Conservation (phyloP, 2,329 filamentous ascomycete genomes). For the Didymella arachidicola region DNA sequence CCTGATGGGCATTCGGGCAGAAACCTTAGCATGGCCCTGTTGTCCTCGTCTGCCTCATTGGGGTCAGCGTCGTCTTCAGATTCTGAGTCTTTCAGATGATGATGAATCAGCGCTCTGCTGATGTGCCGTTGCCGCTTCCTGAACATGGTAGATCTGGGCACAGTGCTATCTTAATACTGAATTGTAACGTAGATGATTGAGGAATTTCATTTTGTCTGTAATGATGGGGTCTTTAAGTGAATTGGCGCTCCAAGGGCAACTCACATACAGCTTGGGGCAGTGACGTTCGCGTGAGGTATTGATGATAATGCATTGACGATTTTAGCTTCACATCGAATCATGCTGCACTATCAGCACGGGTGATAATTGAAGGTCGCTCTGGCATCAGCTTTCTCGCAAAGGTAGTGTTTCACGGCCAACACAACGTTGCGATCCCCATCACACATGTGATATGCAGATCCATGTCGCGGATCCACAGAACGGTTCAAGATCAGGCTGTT, state of each 20-base stretch:
- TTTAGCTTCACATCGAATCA: not conserved
- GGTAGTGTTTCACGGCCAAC: not conserved
- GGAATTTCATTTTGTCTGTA: not conserved
- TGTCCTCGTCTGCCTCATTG: not conserved
- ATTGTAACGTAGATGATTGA: not conserved
- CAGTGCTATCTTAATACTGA: not conserved
- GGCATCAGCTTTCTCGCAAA: not conserved
- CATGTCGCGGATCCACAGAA: slow-evolving; percentile 18
- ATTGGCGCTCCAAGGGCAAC: not conserved
- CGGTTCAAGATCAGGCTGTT: slow-evolving; percentile 16
- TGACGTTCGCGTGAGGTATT: not conserved
- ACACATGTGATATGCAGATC: slow-evolving; percentile 17
- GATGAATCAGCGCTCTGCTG: slow-evolving; percentile 3
- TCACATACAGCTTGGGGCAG: not conserved
- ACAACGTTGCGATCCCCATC: slow-evolving; percentile 2
- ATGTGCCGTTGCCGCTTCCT: not conserved
- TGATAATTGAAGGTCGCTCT: not conserved
- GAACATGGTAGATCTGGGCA: not conserved
- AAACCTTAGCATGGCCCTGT: not conserved
- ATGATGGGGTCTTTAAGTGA: not conserved
- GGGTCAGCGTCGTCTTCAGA: not conserved
- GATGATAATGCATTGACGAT: not conserved
- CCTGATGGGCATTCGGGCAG: not conserved
- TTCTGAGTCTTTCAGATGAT: not conserved
- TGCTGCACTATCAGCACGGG: not conserved